Percentiles rank a stretch among this genome's conserved stretches.
Evolutionary conservation across 768 basidiomycete species (phyloP).

Genomic region (Boletus rubropictus): DNA sequence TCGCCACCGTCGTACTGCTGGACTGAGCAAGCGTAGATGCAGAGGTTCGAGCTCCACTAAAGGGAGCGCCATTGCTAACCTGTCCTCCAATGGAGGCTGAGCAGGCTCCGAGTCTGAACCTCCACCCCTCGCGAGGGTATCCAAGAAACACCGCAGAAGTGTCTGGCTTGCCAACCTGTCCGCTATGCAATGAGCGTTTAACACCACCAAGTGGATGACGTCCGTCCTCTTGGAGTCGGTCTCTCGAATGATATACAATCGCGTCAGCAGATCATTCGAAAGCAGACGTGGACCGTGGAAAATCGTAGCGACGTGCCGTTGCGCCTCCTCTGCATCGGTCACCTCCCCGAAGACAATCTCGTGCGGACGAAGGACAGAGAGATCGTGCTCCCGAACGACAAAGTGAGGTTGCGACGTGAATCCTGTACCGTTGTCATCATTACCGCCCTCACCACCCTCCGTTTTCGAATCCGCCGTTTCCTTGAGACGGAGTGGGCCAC

Average conservation of each 20-base stretch:
- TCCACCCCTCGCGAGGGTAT: conserved; percentile 29
- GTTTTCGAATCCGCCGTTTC: neutral
- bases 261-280: conserved; percentile 39
- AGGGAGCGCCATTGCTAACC: conserved; percentile 38
- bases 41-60: conserved; percentile 35
- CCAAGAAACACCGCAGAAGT: conserved; percentile 41
- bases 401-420: too few relatives aligned
- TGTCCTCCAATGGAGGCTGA: too few relatives aligned
- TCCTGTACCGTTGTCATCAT: neutral
- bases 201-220: conserved; percentile 38
- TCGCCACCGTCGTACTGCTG: conserved; percentile 41
- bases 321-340: conserved; percentile 33
- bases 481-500: neutral
- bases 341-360: conserved; percentile 38
- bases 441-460: neutral
- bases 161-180: conserved; percentile 43
- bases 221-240: too few relatives aligned
- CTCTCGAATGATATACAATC: conserved; percentile 37
- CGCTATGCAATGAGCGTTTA: conserved; percentile 44
- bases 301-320: conserved; percentile 23
- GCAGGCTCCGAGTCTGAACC: neutral
- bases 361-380: conserved; percentile 27
- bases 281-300: conserved; percentile 34
- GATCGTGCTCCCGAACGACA: too few relatives aligned
- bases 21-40: conserved; percentile 24